Conservation (phyloP, 257 asterid genomes). For the Galeopsis tetrahit region DNA sequence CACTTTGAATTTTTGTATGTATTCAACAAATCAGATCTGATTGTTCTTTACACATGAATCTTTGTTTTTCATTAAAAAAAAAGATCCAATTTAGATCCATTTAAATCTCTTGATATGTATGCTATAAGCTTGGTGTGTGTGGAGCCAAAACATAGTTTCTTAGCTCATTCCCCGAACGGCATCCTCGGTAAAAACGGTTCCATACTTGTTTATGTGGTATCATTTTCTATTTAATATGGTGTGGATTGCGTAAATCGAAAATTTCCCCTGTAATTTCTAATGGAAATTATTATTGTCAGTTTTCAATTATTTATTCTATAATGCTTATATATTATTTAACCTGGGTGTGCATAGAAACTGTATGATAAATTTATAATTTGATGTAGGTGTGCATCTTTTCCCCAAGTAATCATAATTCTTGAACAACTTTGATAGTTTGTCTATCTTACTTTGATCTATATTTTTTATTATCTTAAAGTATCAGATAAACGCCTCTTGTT, state of each 20-base stretch:
- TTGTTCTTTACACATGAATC: not conserved
- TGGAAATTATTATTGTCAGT: conserved; percentile 4
- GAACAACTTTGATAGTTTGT: too few species aligned
- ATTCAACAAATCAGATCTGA: not conserved
- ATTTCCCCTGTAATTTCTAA: not conserved
- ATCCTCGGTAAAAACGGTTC: not conserved
- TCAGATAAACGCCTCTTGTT: too few species aligned
- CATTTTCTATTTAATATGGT: not conserved
- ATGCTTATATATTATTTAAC: too few species aligned
- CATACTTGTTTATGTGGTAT: not conserved
- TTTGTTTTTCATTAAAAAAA: not conserved
- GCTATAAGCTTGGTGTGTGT: not conserved
- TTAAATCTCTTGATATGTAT: not conserved
- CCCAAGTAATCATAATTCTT: too few species aligned
- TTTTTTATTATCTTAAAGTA: too few species aligned
- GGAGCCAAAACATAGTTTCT: not conserved
- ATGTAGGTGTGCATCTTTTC: too few species aligned
- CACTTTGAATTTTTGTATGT: not conserved
- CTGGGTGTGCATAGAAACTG: too few species aligned
- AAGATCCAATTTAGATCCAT: not conserved
- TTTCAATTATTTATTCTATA: not conserved
- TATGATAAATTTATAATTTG: too few species aligned
- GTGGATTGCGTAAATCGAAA: not conserved
- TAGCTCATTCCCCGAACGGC: not conserved
- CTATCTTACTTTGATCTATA: too few species aligned